These are phyloP conservation scores for Paragyromitra xinjiangensis DNA, from an alignment of 495 filamentous ascomycete genomes.

Conservation along the genomic window DNA sequence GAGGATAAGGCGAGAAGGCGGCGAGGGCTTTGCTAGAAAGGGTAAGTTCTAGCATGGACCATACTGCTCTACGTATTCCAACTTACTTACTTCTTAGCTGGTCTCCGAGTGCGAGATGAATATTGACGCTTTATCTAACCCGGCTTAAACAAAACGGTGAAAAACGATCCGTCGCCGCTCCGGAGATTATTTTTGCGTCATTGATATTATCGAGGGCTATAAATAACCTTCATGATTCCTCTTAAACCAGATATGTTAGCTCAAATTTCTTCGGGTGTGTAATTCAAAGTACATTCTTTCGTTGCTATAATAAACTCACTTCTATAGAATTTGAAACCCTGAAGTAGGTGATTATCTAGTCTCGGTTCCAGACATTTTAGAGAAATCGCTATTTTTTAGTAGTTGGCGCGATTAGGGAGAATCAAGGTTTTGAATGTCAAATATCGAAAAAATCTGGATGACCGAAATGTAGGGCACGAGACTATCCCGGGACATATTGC, in stretches of 20 bases:
- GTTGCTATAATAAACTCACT: too few species aligned
- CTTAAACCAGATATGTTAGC: background rate
- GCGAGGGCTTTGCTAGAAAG: conserved; percentile 9
- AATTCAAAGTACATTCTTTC: too few species aligned
- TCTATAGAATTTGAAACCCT: too few species aligned
- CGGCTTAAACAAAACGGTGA: background rate
- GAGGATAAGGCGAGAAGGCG: background rate
- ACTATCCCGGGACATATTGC: too few species aligned
- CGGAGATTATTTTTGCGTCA: background rate
- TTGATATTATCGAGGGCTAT: background rate
- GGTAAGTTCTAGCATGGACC: background rate
- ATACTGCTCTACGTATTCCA: background rate
- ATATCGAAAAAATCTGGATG: too few species aligned
- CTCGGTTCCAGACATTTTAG: too few species aligned
- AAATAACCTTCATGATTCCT: background rate
- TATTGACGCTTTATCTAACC: background rate
- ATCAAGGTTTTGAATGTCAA: too few species aligned
- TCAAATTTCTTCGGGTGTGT: background rate
- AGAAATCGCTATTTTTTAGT: too few species aligned
- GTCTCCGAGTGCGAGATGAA: conserved; percentile 15
- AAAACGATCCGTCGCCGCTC: background rate
- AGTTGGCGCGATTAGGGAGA: too few species aligned
- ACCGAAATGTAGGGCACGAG: too few species aligned
- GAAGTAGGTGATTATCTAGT: too few species aligned
- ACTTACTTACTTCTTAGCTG: background rate